A percentile compares a stretch with the other conserved stretches of the same genome.
These are phyloP conservation scores for Colletotrichum sp. DNA, from an alignment of 2,329 filamentous ascomycete genomes.

Conservation along the genomic window DNA sequence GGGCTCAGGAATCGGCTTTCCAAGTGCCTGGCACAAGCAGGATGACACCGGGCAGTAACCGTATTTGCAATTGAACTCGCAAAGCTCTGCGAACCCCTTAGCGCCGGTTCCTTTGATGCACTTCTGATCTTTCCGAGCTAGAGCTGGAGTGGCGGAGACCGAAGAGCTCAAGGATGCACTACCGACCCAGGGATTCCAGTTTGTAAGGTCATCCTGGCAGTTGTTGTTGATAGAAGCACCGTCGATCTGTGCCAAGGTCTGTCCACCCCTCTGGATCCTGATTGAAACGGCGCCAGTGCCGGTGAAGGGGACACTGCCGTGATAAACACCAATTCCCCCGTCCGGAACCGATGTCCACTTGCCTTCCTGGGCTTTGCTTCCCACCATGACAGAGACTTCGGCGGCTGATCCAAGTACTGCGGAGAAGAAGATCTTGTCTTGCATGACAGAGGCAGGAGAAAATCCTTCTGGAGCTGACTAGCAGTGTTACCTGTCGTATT, in stretches of 20 bases:
- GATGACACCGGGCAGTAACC: conserved; percentile 23
- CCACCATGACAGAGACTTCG: conserved; percentile 27
- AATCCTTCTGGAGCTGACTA: conserved; percentile 25
- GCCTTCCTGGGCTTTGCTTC: not conserved
- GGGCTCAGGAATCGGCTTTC: not conserved
- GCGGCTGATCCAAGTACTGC: conserved; percentile 25
- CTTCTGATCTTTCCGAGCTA: not conserved
- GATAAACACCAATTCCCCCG: conserved; percentile 28
- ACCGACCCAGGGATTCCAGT: conserved; percentile 14
- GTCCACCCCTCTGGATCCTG: conserved; percentile 28
- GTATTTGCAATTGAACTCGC: conserved; percentile 32
- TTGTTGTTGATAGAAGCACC: not conserved
- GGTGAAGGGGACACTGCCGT: conserved; percentile 27
- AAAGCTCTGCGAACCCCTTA: conserved; percentile 37
- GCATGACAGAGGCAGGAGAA: conserved; percentile 15
- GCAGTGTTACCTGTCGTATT: conserved; percentile 33
- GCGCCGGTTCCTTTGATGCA: conserved; percentile 31
- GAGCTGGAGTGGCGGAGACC: not conserved
- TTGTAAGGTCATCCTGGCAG: not conserved
- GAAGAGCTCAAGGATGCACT: not conserved
- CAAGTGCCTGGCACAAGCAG: not conserved
- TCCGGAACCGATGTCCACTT: not conserved
- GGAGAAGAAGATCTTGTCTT: conserved; percentile 27
- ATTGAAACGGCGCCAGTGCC: conserved; percentile 24
- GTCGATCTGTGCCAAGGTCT: not conserved